Evolutionary conservation across 1,284 basidiomycete species (phyloP).

Genomic region (Microbotryum scabiosae): DNA sequence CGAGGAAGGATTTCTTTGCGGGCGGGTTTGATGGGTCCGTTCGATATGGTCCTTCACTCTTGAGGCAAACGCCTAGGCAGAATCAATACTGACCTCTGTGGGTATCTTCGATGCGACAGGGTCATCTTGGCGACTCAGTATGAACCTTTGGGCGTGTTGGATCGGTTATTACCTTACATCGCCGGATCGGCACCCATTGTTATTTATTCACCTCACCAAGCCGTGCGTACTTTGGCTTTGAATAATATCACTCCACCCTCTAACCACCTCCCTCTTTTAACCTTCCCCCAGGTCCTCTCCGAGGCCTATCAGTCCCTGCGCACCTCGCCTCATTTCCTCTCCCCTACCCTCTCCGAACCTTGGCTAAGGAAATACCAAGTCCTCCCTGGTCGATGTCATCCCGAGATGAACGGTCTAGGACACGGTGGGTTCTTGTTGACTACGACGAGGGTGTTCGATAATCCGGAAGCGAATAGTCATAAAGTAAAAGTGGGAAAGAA

Average conservation of each 20-base stretch:
- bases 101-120: conserved; percentile 42
- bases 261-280: neutral
- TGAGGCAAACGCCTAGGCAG: neutral
- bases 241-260: no score
- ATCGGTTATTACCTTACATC: conserved; percentile 64
- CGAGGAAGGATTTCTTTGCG: conserved; percentile 69
- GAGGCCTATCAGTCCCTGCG: conserved; percentile 69
- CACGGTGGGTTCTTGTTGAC: conserved; percentile 82
- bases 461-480: conserved; percentile 19
- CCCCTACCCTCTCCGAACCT: conserved; percentile 72
- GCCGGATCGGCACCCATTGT: conserved; percentile 79
- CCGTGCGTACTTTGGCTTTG: conserved; percentile 8
- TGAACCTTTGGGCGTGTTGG: conserved; percentile 73
- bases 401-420: conserved; percentile 83
- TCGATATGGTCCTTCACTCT: neutral
- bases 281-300: conserved; percentile 49
- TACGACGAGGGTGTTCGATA: conserved; percentile 26
- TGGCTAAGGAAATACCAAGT: conserved; percentile 91
- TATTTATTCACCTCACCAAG: conserved; percentile 41
- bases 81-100: neutral
- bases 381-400: conserved; percentile 90
- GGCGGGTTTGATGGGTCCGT: conserved; percentile 79
- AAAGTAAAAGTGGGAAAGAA: neutral
- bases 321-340: conserved; percentile 58
- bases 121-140: conserved; percentile 76